Evolutionary conservation across 371 early-diverging fungal species (phyloP).

Genomic region (Mucor indicus): DNA sequence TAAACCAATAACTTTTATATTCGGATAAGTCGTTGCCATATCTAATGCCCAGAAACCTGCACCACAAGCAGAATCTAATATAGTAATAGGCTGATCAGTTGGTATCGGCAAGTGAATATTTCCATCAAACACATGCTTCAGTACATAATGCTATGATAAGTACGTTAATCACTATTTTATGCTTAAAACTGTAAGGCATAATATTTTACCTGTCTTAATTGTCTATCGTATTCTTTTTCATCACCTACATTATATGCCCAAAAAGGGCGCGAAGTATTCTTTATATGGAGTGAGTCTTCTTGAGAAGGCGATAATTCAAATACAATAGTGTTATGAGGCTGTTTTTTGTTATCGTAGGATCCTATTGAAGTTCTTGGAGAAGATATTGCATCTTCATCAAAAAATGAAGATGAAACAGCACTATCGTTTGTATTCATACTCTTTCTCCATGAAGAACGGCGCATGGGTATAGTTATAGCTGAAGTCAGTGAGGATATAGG

Average conservation of each 20-base stretch:
- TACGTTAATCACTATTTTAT: no score
- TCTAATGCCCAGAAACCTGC: slow-evolving; percentile 31
- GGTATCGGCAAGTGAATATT: slow-evolving; percentile 19
- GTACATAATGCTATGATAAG: slow-evolving; percentile 22
- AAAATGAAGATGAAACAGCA: no score
- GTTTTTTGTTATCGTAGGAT: no score
- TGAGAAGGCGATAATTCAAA: slow-evolving; percentile 9
- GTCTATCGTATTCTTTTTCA: slow-evolving; percentile 27
- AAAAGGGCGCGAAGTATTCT: slow-evolving; percentile 8
- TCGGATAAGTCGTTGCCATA: slow-evolving; percentile 22
- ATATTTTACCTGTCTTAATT: slow-evolving; percentile 22
- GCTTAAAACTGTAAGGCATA: no score
- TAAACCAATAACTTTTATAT: slow-evolving; percentile 23
- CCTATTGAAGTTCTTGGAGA: slow-evolving; percentile 12
- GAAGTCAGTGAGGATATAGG: slow-evolving; percentile 23
- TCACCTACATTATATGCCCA: slow-evolving; percentile 14
- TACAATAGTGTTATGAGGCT: slow-evolving; percentile 1
- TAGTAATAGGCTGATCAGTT: slow-evolving; percentile 2
- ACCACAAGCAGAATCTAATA: slow-evolving; percentile 22
- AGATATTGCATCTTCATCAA: slow-evolving; percentile 5
- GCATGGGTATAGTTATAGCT: slow-evolving; percentile 2
- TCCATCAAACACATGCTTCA: slow-evolving; percentile 20
- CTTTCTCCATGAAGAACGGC: slow-evolving; percentile 16
- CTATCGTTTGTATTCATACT: no score
- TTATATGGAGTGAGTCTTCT: neutral